Percentiles rank a stretch among this genome's conserved stretches.
These are phyloP conservation scores for Selaginella tamariscina DNA, from an alignment of 75 land plant genomes.

Conservation along the genomic window DNA sequence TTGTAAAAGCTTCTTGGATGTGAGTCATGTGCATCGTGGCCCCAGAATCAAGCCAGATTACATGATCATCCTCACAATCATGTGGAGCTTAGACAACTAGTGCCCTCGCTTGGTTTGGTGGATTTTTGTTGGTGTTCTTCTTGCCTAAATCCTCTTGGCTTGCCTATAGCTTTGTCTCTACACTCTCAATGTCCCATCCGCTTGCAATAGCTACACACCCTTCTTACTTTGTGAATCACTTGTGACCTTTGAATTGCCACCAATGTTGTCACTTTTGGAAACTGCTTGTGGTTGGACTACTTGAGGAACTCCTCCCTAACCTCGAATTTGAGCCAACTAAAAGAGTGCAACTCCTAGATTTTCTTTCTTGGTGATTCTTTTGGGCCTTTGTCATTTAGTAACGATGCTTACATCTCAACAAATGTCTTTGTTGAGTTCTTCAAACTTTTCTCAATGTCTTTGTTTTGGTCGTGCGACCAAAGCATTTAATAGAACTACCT, in stretches of 20 bases:
- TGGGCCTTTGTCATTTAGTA: background rate
- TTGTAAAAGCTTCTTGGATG: background rate
- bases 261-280: background rate
- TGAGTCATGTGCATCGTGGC: background rate
- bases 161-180: background rate
- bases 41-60: background rate
- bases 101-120: background rate
- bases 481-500: too few relatives aligned
- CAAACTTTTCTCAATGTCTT: too few relatives aligned
- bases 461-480: too few relatives aligned
- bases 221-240: too few relatives aligned
- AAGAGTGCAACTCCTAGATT: background rate
- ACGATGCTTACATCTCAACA: too few relatives aligned
- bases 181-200: background rate
- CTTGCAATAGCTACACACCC: background rate
- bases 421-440: background rate
- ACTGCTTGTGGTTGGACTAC: background rate
- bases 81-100: conserved; percentile 1
- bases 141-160: background rate
- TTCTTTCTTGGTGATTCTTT: background rate
- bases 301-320: too few relatives aligned
- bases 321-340: too few relatives aligned
- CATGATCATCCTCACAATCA: background rate
- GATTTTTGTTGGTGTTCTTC: too few relatives aligned
- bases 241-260: conserved; percentile 1